Base-by-base conservation (phyloP, 805 yeast species). In the Diddensiella caesifluorescens region DNA sequence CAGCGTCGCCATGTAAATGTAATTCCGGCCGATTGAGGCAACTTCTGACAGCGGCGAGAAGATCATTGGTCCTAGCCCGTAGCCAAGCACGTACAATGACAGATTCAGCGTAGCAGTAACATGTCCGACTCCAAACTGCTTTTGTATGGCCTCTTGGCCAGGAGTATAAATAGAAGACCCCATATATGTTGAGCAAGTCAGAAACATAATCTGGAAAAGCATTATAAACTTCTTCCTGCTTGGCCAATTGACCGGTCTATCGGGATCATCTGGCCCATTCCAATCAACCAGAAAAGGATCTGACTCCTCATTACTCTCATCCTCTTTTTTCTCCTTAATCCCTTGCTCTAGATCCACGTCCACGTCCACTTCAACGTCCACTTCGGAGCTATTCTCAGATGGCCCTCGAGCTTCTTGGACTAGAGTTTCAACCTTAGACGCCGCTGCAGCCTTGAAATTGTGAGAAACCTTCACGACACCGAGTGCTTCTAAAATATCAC, bases 11-110 rank as follows among this genome's bases (percentile, higher is more conserved):
- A 70, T 56, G 51, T 75, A 77, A 29, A 74, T 63, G n/a, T 35
- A 36, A 15, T 41, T 74, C 73, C 92, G 71, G 38, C 67, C 67
- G 36, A 57, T 62, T 23, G 65, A 62, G 34, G 71, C 69, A 38
- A 69, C 50, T 55, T 75, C 80, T 2, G 77, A 71, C 9, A 75
- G 50, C 1, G 82, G 83, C 1, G 81, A 83, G 71, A 78, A 75
- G 9, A 80, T 46, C 55, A 79, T 61, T 2, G 84, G 83, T 1
- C 87, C 88, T 6, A 75, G 57, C 0, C 83, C 83, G 51, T 79
- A 73, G 0, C 87, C 88, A 36, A 79, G 55, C 12, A 80, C 75
- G 49, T 73, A 81, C 9, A 80, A 57, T 0, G 85, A 69, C 2
- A 80, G 70, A 13, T 74, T 69, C 37, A 81, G 61, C 12, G 75